A percentile compares a stretch with the other conserved stretches of the same genome.
These are phyloP conservation scores for Gleditsia sinensis DNA, from an alignment of 306 rosid genomes.

Conservation along the genomic window DNA sequence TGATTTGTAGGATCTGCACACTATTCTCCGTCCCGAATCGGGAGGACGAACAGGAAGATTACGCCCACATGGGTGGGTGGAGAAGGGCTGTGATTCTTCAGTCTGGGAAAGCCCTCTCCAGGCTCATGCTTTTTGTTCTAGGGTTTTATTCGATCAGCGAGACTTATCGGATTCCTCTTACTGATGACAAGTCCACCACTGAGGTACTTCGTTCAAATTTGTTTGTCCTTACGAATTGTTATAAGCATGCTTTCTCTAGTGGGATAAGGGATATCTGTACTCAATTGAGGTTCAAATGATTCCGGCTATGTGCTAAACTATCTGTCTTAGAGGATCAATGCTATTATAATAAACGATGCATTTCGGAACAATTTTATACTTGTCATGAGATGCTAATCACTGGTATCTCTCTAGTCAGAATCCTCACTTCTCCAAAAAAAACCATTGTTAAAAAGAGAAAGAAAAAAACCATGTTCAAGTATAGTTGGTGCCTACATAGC, in stretches of 20 bases:
- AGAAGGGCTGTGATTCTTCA: conserved; percentile 62
- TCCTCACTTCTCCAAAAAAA: too few species aligned
- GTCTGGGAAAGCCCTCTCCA: conserved; percentile 65
- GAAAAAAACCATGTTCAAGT: too few species aligned
- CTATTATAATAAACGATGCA: not conserved
- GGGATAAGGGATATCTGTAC: not conserved
- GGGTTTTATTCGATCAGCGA: conserved; percentile 90
- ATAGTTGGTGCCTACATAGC: too few species aligned
- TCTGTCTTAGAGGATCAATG: not conserved
- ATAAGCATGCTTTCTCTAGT: not conserved
- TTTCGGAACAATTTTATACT: not conserved
- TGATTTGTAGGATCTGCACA: conserved; percentile 78
- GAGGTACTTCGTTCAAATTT: conserved; percentile 40
- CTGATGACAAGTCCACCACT: conserved; percentile 28
- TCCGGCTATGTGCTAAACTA: not conserved
- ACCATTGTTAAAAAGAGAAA: too few species aligned
- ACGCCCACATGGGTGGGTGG: conserved; percentile 79
- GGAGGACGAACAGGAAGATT: conserved; percentile 71
- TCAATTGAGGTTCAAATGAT: not conserved
- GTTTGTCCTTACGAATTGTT: not conserved
- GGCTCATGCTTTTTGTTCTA: conserved; percentile 64
- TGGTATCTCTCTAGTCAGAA: too few species aligned
- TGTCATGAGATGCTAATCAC: not conserved
- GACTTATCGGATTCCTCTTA: conserved; percentile 30
- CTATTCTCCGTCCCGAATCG: conserved; percentile 60